phyloP scores from a whole-genome alignment of 164 flowering plant species.

The Umbilicus rupestris region DNA sequence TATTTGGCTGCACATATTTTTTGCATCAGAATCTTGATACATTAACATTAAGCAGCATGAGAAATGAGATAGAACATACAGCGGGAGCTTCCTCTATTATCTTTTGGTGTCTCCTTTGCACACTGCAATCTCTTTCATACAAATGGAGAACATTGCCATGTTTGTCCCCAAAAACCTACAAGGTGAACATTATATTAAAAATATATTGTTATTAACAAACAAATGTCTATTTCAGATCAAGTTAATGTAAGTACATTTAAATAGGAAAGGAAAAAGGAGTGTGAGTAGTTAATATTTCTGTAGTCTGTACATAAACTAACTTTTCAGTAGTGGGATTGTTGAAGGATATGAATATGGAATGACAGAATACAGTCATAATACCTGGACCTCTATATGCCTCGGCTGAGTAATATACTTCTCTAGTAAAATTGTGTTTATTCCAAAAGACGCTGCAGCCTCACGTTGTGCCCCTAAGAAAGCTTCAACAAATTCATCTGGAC shows the following conservation, averaged over 20 bases:
- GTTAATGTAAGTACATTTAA: background rate
- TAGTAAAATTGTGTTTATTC: slow-evolving; percentile 64
- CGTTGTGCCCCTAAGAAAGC: slow-evolving; percentile 90
- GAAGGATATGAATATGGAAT: background rate
- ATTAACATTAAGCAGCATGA: slow-evolving; percentile 13
- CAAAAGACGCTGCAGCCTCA: slow-evolving; percentile 98
- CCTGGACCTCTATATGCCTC: slow-evolving; percentile 99
- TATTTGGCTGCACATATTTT: slow-evolving; percentile 72
- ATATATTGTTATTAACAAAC: too few species aligned
- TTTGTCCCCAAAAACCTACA: slow-evolving; percentile 88
- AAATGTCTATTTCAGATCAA: background rate
- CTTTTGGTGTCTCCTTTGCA: slow-evolving; percentile 98
- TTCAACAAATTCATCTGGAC: slow-evolving; percentile 67
- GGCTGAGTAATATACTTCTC: slow-evolving; percentile 94
- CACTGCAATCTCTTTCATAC: slow-evolving; percentile 96
- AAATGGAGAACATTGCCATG: slow-evolving; percentile 75
- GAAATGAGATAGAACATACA: slow-evolving; percentile 35
- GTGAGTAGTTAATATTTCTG: background rate
- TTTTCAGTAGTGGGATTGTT: background rate
- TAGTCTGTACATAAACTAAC: background rate
- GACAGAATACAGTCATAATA: slow-evolving; percentile 13
- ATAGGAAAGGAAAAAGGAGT: background rate
- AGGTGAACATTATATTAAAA: background rate
- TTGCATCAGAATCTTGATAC: slow-evolving; percentile 14
- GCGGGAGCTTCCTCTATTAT: slow-evolving; percentile 99